These are phyloP conservation scores for Schwanniomyces etchellsii DNA, from an alignment of 1,139 yeast genomes.

Conservation along the genomic window DNA sequence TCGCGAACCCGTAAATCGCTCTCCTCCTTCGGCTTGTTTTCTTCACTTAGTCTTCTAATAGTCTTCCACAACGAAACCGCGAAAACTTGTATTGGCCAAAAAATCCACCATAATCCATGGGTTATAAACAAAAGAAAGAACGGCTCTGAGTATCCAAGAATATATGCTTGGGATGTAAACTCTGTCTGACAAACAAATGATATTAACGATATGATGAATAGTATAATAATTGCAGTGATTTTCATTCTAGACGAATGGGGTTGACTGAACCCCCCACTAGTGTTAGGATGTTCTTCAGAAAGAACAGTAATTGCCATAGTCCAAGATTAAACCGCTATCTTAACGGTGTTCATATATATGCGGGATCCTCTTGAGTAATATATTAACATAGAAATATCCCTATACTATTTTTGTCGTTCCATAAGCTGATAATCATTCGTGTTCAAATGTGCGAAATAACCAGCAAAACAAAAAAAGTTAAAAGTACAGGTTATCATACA, in stretches of 20 bases:
- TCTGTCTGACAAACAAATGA: constrained; percentile 79
- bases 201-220: constrained; percentile 55
- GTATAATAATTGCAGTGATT: constrained; percentile 46
- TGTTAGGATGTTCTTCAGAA: constrained; percentile 5
- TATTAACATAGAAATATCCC: no score
- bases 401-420: no score
- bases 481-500: no score
- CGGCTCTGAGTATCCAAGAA: constrained; percentile 61
- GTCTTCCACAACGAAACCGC: constrained; percentile 42
- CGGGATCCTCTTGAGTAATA: no score
- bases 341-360: no score
- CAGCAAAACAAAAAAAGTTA: no score
- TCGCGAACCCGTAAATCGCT: background rate
- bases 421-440: no score
- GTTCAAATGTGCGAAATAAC: no score
- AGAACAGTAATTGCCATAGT: constrained; percentile 13
- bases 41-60: constrained; percentile 5
- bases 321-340: no score
- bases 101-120: constrained; percentile 72
- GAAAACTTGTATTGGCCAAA: constrained; percentile 72
- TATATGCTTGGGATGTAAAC: constrained; percentile 67
- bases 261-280: constrained; percentile 3
- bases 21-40: background rate
- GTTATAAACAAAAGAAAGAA: constrained; percentile 61
- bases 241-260: constrained; percentile 28